Conservation (phyloP, 306 rosid genomes). For the Astragalus membranaceus region DNA sequence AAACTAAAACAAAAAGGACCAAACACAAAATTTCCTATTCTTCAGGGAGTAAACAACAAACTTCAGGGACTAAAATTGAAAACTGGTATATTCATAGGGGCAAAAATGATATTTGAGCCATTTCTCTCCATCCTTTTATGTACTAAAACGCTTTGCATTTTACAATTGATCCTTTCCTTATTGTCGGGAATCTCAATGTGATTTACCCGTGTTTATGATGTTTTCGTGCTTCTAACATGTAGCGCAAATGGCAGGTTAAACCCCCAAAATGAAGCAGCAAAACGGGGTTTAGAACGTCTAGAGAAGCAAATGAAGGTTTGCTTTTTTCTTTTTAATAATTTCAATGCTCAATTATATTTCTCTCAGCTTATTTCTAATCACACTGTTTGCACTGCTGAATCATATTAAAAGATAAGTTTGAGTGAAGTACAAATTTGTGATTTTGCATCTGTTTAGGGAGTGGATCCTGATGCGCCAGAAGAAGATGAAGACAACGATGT, state of each 20-base stretch:
- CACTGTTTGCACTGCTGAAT: not conserved
- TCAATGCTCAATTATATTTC: slow-evolving; percentile 3
- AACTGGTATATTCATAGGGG: no score
- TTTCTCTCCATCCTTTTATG: not conserved
- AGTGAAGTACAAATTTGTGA: slow-evolving; percentile 11
- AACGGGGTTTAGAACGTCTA: slow-evolving; percentile 85
- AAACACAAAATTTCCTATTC: no score
- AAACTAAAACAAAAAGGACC: no score
- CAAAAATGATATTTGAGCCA: not conserved
- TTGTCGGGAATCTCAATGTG: not conserved
- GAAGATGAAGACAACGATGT: slow-evolving; percentile 96
- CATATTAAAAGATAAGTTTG: not conserved
- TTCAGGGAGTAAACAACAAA: no score
- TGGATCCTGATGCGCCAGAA: slow-evolving; percentile 99
- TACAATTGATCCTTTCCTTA: not conserved
- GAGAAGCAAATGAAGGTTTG: slow-evolving; percentile 97
- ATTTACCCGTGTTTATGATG: slow-evolving; percentile 13
- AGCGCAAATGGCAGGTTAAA: slow-evolving; percentile 62
- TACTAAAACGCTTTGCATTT: not conserved
- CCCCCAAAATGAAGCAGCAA: slow-evolving; percentile 92
- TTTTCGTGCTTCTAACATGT: slow-evolving; percentile 14
- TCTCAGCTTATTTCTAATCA: slow-evolving; percentile 1
- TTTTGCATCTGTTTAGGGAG: slow-evolving; percentile 47
- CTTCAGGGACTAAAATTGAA: no score
- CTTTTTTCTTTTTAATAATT: not conserved